Evolutionary conservation across 306 rosid genomes (phyloP).

Genomic region (Rosa lucieae): DNA sequence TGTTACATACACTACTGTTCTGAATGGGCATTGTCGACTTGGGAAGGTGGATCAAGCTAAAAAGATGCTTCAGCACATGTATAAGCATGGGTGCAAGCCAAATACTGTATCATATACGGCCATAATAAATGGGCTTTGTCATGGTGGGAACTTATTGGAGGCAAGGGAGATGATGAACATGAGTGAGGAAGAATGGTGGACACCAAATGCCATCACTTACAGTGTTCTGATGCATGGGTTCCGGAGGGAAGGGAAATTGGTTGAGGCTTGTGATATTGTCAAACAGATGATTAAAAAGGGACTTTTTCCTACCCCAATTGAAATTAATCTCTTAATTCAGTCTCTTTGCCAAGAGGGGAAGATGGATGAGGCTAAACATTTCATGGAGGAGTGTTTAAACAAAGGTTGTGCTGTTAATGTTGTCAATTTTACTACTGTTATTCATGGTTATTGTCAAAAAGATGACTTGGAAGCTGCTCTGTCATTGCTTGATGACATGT

Average conservation of each 20-base stretch:
- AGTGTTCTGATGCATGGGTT: conserved; percentile 77
- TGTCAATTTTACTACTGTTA: conserved; percentile 75
- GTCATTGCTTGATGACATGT: conserved; percentile 82
- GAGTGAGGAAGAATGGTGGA: conserved; percentile 91
- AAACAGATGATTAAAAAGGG: conserved; percentile 71
- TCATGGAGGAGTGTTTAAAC: conserved; percentile 66
- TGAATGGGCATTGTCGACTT: conserved; percentile 63
- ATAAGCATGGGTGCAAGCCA: conserved; percentile 79
- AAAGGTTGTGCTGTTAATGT: conserved; percentile 80
- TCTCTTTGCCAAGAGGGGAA: conserved; percentile 65
- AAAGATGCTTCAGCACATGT: conserved; percentile 82
- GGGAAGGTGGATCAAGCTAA: conserved; percentile 83
- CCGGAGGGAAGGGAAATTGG: conserved; percentile 75
- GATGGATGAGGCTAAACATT: conserved; percentile 64
- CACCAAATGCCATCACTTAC: conserved; percentile 75
- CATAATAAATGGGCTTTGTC: conserved; percentile 80
- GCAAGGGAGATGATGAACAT: conserved; percentile 71
- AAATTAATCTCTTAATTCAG: conserved; percentile 69
- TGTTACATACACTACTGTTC: conserved; percentile 73
- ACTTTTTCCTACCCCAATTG: conserved; percentile 70
- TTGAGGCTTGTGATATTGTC: conserved; percentile 66
- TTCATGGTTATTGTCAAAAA: conserved; percentile 78
- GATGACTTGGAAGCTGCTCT: conserved; percentile 73
- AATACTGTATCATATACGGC: conserved; percentile 76
- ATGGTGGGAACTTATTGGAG: conserved; percentile 64